Evolutionary conservation across 2,329 filamentous ascomycete genomes (phyloP).

Genomic region (Helotiales sp.): DNA sequence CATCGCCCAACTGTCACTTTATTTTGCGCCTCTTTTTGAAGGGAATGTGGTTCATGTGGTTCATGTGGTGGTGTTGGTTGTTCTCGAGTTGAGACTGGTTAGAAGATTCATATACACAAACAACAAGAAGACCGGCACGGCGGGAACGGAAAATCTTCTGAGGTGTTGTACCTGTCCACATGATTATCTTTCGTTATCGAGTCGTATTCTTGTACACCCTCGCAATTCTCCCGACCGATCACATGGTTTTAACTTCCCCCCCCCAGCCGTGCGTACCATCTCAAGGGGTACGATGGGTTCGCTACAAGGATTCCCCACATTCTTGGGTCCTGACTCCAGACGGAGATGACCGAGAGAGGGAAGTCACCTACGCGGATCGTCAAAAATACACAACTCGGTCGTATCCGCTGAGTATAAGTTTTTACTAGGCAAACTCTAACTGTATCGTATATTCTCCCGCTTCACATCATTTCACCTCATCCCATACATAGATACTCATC

Average conservation of each 20-base stretch:
- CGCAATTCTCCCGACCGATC: neutral
- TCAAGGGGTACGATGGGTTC: neutral
- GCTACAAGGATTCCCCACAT: neutral
- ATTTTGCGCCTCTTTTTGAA: neutral
- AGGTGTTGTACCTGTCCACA: neutral
- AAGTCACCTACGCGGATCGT: neutral
- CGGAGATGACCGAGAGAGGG: neutral
- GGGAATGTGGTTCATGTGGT: too few species aligned
- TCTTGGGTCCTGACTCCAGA: neutral
- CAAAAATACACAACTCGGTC: neutral
- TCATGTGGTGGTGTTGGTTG: too few species aligned
- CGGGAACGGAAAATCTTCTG: neutral
- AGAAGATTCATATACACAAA: too few species aligned
- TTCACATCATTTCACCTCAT: neutral
- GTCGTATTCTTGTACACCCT: neutral
- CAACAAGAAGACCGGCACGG: too few species aligned
- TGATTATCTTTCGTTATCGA: neutral
- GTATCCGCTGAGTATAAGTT: too few species aligned
- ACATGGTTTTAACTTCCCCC: neutral
- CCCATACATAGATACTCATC: neutral
- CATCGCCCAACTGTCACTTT: neutral
- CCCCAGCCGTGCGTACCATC: constrained; percentile 1
- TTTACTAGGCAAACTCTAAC: too few species aligned
- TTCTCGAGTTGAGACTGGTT: too few species aligned
- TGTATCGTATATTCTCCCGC: too few species aligned